Base-by-base conservation (phyloP, 2,329 filamentous ascomycete genomes). In the Capronia coronata region DNA sequence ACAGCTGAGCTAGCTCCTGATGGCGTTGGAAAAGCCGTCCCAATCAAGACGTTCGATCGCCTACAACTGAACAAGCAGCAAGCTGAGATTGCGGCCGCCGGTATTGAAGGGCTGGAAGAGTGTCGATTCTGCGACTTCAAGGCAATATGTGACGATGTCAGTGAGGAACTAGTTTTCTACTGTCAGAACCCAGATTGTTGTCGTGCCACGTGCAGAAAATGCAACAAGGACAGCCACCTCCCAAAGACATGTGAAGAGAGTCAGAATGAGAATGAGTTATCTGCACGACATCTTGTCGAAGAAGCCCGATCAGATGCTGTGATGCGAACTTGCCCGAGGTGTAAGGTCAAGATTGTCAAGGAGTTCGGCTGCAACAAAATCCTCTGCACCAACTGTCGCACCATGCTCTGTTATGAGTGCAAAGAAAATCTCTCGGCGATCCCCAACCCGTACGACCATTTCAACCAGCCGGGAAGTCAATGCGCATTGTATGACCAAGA, bases 61-160 rank as follows among this genome's bases (percentile, higher is more conserved):
- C 70, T 94, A 2, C 83, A 85, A 48, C 75, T 79, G 18, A 76
- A 90, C 44, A 84, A 90, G 62, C 82, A 86, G 64, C 79, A 85
- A 59, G 76, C 82, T 14, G 77, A 80, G 19, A 71, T 94, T 32
- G 77, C 79, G n/a, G 71, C 79, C 53, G 86, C 87, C 1, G 79
- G 75, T 0, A 75, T 94, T 29, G 80, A 88, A 34, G 80, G 83
- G 53, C 75, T 94, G 1, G 84, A 78, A 25, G 80, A 77, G 25
- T 94, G 88, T 58, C 87, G 87, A 0, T 93, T 89, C 62, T 94
- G 88, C 64, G 81, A 86, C 18, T 94, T 80, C 69, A 87, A 86
- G 35, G 85, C 82, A 27, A 84, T 88, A 51, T 86, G 80, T 56
- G 80, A 79, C 0, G 78, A 85, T 0, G 68, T 84, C 1, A 79